Percentiles rank a stretch among this genome's conserved stretches.
Evolutionary conservation across 164 flowering plant genomes (phyloP).

Genomic region (Buxus sempervirens): DNA sequence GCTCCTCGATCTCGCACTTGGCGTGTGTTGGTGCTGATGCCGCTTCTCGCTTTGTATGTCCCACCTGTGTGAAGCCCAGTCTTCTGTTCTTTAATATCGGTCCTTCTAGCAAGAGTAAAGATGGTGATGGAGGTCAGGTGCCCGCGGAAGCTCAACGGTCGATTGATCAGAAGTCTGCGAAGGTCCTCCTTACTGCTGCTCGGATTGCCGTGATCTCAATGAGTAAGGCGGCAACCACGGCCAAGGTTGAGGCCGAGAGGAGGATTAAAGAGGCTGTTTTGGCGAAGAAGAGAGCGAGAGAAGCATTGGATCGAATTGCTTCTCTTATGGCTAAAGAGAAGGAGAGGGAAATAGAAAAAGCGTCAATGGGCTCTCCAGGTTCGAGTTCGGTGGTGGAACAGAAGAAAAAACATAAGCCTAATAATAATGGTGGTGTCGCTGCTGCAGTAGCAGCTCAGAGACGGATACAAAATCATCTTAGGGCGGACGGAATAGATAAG

Average conservation of each 20-base stretch:
- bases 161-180: slow-evolving; percentile 38
- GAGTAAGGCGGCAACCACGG: slow-evolving; percentile 37
- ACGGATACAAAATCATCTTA: background rate
- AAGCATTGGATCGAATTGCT: slow-evolving; percentile 45
- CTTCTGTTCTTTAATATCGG: slow-evolving; percentile 34
- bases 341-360: slow-evolving; percentile 7
- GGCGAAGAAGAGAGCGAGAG: slow-evolving; percentile 56
- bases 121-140: background rate
- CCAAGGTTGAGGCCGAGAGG: slow-evolving; percentile 49
- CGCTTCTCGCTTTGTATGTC: slow-evolving; percentile 2
- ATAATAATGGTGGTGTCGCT: background rate
- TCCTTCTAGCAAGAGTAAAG: slow-evolving; percentile 2
- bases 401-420: background rate
- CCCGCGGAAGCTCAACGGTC: background rate
- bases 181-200: slow-evolving; percentile 50
- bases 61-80: slow-evolving; percentile 22
- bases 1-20: slow-evolving; percentile 30
- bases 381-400: slow-evolving; percentile 9
- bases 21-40: slow-evolving; percentile 16
- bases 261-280: slow-evolving; percentile 54
- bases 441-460: background rate
- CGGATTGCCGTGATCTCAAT: slow-evolving; percentile 50
- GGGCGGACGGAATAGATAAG: background rate
- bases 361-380: background rate
- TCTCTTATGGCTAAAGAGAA: slow-evolving; percentile 18